Base-by-base conservation (phyloP, 768 basidiomycete species). In the Collybiopsis luxurians region DNA sequence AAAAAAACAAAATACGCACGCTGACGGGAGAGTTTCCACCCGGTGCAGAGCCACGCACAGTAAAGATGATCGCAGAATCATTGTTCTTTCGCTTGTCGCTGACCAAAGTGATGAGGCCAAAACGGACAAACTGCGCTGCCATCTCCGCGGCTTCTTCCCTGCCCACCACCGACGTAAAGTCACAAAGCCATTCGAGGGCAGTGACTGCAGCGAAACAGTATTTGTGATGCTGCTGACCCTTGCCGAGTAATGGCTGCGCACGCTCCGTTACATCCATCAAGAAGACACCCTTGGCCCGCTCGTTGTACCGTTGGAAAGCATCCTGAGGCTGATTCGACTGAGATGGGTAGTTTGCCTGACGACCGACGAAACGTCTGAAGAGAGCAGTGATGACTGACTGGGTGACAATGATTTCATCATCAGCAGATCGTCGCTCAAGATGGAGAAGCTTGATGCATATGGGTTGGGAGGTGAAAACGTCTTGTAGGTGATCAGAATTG, bases 361-460 rank as follows among this genome's bases (percentile, higher is more conserved):
- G 86, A 40, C 95, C 96, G 44, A 89, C 86, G 67, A 99, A 97
- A n/a, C 95, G 90, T 55, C 92, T 87, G 80, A 96, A 98, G 56
- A 98, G 83, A 57, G 93, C 89, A 19, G 93, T 95, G 71, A 99
- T 88, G 61, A 98, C 94, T 19, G 89, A 86, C 65, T 93, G 90
- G 3, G 92, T 91, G 59, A 98, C 89, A 68, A 97, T 95, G 68
- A 99, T 95, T 75, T 98, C 97, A 75, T 99, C 97, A 72, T 99
- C 97, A 19, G 83, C 76, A 2, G 89, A 83, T 28, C 95, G 85
- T 53, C 97, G 84, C 70, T 99, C 97, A 67, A 99, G 88, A 73
- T 99, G 96, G 10, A 99, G 85, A 6, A 98, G 83, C 72, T 98
- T 97, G 80, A 98, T 91, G 74, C 93, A 95, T 63, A 99, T 98